A percentile compares a stretch with the other conserved stretches of the same genome.
These are phyloP conservation scores for Dioszegia aurantiaca DNA, from an alignment of 768 basidiomycete genomes.

Conservation along the genomic window DNA sequence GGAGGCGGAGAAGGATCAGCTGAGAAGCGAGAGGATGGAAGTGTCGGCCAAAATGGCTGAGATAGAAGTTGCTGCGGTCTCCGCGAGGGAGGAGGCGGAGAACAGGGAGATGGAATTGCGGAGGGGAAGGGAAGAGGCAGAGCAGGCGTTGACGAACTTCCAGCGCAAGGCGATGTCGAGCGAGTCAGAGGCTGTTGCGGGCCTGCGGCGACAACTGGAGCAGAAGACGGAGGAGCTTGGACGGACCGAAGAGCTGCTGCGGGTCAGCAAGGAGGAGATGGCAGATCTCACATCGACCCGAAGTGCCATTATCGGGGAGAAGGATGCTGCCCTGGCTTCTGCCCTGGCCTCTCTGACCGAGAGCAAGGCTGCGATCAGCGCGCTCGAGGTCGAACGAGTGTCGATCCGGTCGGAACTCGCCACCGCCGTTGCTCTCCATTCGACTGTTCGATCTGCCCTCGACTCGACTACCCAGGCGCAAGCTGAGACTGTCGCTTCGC, in stretches of 20 bases:
- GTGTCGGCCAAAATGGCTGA: not conserved
- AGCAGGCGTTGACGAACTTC: constrained; percentile 3
- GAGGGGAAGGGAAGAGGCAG: not conserved
- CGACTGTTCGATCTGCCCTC: no score
- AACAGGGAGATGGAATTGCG: not conserved
- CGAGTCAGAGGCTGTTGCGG: constrained; percentile 21
- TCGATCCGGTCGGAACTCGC: not conserved
- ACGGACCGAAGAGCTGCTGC: not conserved
- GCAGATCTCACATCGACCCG: not conserved
- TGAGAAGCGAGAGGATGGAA: not conserved
- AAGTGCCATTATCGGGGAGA: not conserved
- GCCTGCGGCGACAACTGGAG: constrained; percentile 25
- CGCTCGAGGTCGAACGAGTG: not conserved
- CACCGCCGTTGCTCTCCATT: no score
- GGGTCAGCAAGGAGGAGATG: not conserved
- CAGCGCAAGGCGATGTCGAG: constrained; percentile 23
- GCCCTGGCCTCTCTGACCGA: not conserved
- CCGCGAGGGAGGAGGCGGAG: not conserved
- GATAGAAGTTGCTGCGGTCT: constrained; percentile 2
- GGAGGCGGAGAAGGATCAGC: not conserved
- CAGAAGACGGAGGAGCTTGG: constrained; percentile 14
- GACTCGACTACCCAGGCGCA: no score
- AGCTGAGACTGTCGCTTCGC: no score
- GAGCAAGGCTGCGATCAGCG: not conserved
- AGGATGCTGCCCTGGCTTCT: not conserved